Evolutionary conservation across 257 asterid species (phyloP).

Genomic region (Solanum appendiculatum): DNA sequence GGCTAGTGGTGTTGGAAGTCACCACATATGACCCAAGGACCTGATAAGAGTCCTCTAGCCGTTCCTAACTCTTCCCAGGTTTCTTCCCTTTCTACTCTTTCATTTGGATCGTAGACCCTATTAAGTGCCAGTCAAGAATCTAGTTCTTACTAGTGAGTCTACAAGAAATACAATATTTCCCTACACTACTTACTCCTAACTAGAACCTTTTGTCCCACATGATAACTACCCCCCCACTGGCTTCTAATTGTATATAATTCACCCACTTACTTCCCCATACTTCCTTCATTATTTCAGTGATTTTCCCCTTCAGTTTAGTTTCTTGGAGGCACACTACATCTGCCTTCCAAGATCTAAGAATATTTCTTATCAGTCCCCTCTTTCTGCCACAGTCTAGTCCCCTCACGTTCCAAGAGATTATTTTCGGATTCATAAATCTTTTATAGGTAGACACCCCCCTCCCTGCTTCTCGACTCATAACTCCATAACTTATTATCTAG

Average conservation of each 20-base stretch:
- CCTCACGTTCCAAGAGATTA: background rate
- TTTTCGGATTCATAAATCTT: background rate
- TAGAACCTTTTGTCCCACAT: background rate
- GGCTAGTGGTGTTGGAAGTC: background rate
- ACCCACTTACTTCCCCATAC: background rate
- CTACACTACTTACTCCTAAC: background rate
- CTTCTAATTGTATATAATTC: background rate
- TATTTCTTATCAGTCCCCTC: background rate
- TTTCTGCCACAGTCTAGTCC: background rate
- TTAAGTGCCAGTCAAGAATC: background rate
- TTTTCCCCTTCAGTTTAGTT: background rate
- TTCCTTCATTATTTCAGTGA: background rate
- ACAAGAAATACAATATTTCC: background rate
- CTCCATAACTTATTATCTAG: background rate
- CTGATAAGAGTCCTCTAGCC: background rate
- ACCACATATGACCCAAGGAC: background rate
- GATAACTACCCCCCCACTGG: background rate
- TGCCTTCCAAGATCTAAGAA: background rate
- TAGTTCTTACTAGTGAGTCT: background rate
- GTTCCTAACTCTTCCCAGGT: background rate
- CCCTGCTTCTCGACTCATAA: background rate
- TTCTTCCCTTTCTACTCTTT: background rate
- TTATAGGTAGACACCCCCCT: background rate
- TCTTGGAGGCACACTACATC: background rate
- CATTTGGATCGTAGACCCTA: background rate